Conservation (phyloP, 2,329 filamentous ascomycete species). For the Epichloe brachyelytri region DNA sequence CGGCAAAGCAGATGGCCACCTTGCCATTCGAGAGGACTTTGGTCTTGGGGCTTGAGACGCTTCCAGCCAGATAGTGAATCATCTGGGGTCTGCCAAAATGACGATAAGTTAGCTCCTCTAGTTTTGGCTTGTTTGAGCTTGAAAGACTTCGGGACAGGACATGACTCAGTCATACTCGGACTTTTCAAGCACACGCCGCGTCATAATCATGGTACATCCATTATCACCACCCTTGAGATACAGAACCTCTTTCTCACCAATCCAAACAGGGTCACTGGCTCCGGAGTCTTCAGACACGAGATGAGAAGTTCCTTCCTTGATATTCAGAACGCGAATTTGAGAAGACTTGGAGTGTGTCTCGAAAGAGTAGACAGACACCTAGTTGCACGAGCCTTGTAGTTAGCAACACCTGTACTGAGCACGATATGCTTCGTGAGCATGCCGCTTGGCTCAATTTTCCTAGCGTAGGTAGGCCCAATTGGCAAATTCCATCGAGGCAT, state of each 20-base stretch:
- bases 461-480: no score
- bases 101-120: not conserved
- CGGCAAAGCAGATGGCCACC: conserved; percentile 46
- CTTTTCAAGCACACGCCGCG: conserved; percentile 21
- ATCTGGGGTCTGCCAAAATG: conserved; percentile 24
- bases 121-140: not conserved
- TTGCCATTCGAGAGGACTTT: conserved; percentile 36
- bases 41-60: conserved; percentile 46
- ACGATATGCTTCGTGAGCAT: not conserved
- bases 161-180: conserved; percentile 20
- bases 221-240: conserved; percentile 39
- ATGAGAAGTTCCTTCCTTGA: conserved; percentile 51
- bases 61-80: conserved; percentile 36
- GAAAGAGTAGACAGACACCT: conserved; percentile 69
- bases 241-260: conserved; percentile 51
- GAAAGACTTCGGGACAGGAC: not conserved
- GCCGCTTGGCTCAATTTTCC: not conserved
- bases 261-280: conserved; percentile 63
- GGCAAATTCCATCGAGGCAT: conserved; percentile 7
- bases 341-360: conserved; percentile 53
- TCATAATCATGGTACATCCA: conserved; percentile 33
- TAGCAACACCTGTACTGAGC: not conserved
- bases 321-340: conserved; percentile 59
- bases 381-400: not conserved
- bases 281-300: conserved; percentile 51